Conservation (phyloP, 441 rosid genomes). For the Macaranga tanarius region DNA sequence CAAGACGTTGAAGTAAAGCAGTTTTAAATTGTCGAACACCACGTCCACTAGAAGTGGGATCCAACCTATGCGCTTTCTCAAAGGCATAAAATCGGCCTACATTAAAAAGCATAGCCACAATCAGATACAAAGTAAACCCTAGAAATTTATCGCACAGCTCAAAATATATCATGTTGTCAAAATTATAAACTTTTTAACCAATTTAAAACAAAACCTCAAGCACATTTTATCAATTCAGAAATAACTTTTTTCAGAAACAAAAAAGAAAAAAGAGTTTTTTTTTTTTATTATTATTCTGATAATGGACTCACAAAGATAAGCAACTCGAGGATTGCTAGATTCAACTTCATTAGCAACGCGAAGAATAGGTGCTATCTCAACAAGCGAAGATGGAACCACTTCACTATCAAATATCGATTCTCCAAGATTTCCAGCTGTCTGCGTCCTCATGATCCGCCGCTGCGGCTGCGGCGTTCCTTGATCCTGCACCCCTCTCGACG, state of each 20-base stretch:
- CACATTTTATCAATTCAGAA: too few species aligned
- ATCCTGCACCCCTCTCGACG: conserved; percentile 59
- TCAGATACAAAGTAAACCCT: too few species aligned
- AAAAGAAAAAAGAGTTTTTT: too few species aligned
- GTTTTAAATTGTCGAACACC: conserved; percentile 99
- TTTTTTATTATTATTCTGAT: too few species aligned
- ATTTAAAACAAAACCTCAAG: not conserved
- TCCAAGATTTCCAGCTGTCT: conserved; percentile 89
- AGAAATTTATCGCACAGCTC: too few species aligned
- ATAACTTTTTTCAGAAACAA: too few species aligned
- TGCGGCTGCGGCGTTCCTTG: conserved; percentile 38
- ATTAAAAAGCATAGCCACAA: conserved; percentile 8
- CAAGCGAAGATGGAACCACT: conserved; percentile 91
- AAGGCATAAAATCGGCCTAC: conserved; percentile 98
- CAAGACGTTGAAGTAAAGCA: conserved; percentile 96
- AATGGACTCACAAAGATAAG: conserved; percentile 80
- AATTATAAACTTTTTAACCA: not conserved
- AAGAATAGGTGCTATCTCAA: conserved; percentile 96
- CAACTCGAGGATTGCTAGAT: conserved; percentile 86
- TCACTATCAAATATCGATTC: conserved; percentile 91
- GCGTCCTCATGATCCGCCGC: conserved; percentile 75
- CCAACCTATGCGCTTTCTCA: conserved; percentile 94
- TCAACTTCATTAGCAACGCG: conserved; percentile 99
- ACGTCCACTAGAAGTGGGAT: conserved; percentile 94
- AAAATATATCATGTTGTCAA: too few species aligned